Evolutionary conservation across 1,284 basidiomycete species (phyloP).

Genomic region (Fomitopsis palustris): DNA sequence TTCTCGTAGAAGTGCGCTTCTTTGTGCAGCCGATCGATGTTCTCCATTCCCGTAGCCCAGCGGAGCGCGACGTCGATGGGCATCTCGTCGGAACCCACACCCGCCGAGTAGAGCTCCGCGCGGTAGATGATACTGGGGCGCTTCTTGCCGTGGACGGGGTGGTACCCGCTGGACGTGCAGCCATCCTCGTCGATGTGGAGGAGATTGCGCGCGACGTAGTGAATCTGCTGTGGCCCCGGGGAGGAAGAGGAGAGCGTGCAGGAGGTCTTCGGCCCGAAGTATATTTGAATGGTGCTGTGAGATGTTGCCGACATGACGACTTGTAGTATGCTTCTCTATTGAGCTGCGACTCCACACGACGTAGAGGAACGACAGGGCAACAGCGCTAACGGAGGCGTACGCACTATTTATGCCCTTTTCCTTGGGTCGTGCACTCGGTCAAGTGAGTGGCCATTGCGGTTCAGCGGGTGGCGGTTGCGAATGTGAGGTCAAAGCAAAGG

Average conservation of each 20-base stretch:
- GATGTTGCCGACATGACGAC: neutral
- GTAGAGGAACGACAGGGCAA: neutral
- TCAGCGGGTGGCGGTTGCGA: neutral
- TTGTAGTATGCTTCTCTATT: neutral
- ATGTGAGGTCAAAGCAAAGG: neutral
- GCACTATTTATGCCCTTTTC: neutral
- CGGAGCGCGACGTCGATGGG: constrained; percentile 15
- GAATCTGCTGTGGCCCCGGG: neutral
- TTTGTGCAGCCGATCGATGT: constrained; percentile 20
- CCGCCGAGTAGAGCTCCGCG: neutral
- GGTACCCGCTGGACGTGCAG: neutral
- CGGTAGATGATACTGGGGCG: neutral
- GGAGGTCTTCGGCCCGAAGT: neutral
- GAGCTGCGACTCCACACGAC: neutral
- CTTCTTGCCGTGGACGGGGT: constrained; percentile 2
- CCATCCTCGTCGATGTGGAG: neutral
- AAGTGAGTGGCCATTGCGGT: neutral
- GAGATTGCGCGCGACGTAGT: constrained; percentile 1
- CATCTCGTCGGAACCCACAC: neutral
- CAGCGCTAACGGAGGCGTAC: neutral
- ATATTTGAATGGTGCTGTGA: neutral
- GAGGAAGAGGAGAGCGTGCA: constrained; percentile 1
- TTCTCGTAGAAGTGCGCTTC: constrained; percentile 16
- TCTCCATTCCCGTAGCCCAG: constrained; percentile 24
- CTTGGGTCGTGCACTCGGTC: neutral